Conservation (phyloP, 495 filamentous ascomycete genomes). For the Aspergillus taichungensis region DNA sequence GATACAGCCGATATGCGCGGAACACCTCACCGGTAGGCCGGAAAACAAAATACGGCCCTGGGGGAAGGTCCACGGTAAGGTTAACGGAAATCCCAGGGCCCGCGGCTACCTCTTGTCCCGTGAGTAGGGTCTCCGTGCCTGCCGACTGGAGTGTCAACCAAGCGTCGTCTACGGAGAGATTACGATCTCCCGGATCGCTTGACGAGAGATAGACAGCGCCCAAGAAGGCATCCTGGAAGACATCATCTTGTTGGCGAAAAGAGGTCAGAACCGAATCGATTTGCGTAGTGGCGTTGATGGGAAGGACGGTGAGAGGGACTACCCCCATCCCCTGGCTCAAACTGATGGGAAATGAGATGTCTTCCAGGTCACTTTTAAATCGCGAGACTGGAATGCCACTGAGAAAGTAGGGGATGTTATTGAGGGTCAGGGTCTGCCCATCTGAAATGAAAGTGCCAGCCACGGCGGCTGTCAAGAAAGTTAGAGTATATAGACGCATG, state of each 20-base stretch:
- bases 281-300: slow-evolving; percentile 11
- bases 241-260: slow-evolving; percentile 30
- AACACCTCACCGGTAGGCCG: slow-evolving; percentile 26
- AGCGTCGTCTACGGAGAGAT: neutral
- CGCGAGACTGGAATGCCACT: slow-evolving; percentile 12
- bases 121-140: slow-evolving; percentile 4
- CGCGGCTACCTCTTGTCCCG: neutral
- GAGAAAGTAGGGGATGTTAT: slow-evolving; percentile 36
- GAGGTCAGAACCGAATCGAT: slow-evolving; percentile 17
- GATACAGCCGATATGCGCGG: slow-evolving; percentile 32
- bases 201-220: slow-evolving; percentile 8
- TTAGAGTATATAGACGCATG: slow-evolving; percentile 1
- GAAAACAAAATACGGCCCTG: slow-evolving; percentile 42
- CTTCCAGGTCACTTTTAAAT: slow-evolving; percentile 1
- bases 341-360: slow-evolving; percentile 16
- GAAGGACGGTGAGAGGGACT: slow-evolving; percentile 33
- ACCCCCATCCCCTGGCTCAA: slow-evolving; percentile 15
- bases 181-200: neutral
- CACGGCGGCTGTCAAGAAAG: slow-evolving; percentile 1
- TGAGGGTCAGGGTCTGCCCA: slow-evolving; percentile 30
- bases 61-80: slow-evolving; percentile 17
- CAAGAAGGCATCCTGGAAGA: slow-evolving; percentile 31
- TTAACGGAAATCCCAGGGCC: neutral
- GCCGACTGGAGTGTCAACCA: neutral
- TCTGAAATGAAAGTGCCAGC: slow-evolving; percentile 11